Base-by-base conservation (phyloP, 2,329 filamentous ascomycete species). In the Paecilomyces sp. region DNA sequence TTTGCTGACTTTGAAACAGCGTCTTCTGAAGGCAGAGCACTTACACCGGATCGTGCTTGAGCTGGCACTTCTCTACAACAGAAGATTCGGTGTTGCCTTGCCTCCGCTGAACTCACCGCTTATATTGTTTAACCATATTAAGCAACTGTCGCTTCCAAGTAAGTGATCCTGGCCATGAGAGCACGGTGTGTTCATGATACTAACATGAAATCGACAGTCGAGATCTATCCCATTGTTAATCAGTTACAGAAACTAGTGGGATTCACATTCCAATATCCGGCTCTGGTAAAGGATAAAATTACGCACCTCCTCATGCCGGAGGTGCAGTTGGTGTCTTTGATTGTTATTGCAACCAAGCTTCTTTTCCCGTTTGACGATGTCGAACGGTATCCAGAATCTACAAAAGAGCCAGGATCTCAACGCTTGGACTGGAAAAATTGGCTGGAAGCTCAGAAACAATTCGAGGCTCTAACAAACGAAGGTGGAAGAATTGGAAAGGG, bases 281-380 rank as follows among this genome's bases (percentile, higher is more conserved):
- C 74, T 31, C 69, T 72, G 56, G 62, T 61, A 68, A 59, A 63
- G 57, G 74, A 75, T 61, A 74, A 79, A 61, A 74, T 66, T 33
- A 68, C 65, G 41, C 64, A 80, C 28, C 74, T 83, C 8, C 79
- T 85, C 56, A 83, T 88, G 62, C 91, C 94, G 0, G 94, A 97
- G 68, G 79, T 90, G 5, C 83, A 89, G 52, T 76, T 97, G 1
- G 79, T 91, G 58, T 81, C 87, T 3, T 77, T 91, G 3, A 73
- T 96, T 3, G 78, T 96, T 2, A 81, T 96, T 13, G 85, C 89
- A 3, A 86, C 88, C 3, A 97, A 97, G 67, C 73, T 96, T 2
- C 79, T 89, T 22, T 92, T 91, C 66, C 91, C 93, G 0, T 85
- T 96, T 53, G 85, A 91, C 67, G 77, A 78, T 24, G 67, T 81